Evolutionary conservation across 148 eudicot species (phyloP), one percentile per base, ranked within the genome.

Genomic region (Camellia sinensis): DNA sequence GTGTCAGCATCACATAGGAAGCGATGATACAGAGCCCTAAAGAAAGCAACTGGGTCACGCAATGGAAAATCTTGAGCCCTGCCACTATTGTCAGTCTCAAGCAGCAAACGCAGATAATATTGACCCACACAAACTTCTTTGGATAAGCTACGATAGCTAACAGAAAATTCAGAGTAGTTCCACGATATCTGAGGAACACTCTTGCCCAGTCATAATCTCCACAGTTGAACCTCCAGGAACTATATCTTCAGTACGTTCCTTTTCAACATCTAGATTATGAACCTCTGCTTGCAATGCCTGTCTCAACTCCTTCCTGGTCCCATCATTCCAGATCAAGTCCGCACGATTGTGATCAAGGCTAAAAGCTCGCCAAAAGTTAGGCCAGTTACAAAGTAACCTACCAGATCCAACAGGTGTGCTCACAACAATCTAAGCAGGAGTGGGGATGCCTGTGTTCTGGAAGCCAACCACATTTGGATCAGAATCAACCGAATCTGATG

Each of bases 71-170:
- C 93, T 73, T 96, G 93, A 37, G 95, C 98, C 89, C 92, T 87
- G 68, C 90, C 92, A 83, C 85, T 88, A 61, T 83, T 90, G 46
- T 95, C 95, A 83, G 95, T 91, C 80, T 96, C 99, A 80, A 96
- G 99, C 78, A 96, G 95, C 86, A 96, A 86, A 17, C 98, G 93
- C 57, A 96, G 89, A 83, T 96, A 96, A 86, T 96, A 96, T 80
- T 96, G 99, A 75, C 99, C 99, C 61, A 96, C 98, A 84, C 99
- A 96, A 87, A 93, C 99, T 91, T 96, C 99, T 88, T 96, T 96
- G 60, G 97, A 92, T 81, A 96, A 85, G 86, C 99, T 93, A 70
- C 87, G 90, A 79, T 96, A 96, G 76, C 94, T 89, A 76, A 96
- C 97, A 74, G 87, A 89, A 85, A 93, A 96, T 85, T 96, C 99